phyloP scores from a whole-genome alignment of 2,329 filamentous ascomycete genomes.

The Bisporella sp. region DNA sequence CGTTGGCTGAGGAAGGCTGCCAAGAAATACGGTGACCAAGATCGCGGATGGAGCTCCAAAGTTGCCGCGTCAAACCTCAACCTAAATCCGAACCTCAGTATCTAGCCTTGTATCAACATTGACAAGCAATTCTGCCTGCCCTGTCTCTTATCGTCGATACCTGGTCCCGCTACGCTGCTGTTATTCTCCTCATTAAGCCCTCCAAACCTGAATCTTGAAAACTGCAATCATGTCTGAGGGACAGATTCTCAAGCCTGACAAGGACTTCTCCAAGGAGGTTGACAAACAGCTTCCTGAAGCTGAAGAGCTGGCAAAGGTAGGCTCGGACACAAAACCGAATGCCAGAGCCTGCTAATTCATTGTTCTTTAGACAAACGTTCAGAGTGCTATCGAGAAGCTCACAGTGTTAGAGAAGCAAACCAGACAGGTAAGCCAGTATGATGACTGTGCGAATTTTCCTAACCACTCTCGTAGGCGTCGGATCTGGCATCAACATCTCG shows the following conservation, averaged over 20 bases:
- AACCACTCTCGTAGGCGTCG: constrained; percentile 59
- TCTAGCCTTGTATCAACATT: too few relatives aligned
- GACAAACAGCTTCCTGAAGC: constrained; percentile 88
- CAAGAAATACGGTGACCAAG: too few relatives aligned
- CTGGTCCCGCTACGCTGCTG: too few relatives aligned
- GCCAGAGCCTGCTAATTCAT: too few relatives aligned
- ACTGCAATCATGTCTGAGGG: constrained; percentile 26
- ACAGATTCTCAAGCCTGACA: constrained; percentile 59
- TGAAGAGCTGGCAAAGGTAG: constrained; percentile 80
- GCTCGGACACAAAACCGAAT: constrained; percentile 1
- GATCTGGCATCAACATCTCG: constrained; percentile 93
- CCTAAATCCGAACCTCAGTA: too few relatives aligned
- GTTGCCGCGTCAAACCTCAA: too few relatives aligned
- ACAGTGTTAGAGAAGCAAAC: constrained; percentile 90
- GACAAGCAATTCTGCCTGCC: too few relatives aligned
- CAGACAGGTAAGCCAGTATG: constrained; percentile 62
- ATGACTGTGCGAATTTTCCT: constrained; percentile 15
- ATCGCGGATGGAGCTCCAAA: too few relatives aligned
- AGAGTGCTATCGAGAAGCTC: constrained; percentile 90
- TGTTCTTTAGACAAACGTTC: constrained; percentile 58
- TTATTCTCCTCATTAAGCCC: too few relatives aligned
- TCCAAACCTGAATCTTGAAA: too few relatives aligned
- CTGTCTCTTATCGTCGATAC: too few relatives aligned
- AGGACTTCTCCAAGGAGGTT: constrained; percentile 96
- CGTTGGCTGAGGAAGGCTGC: too few relatives aligned